Base-by-base conservation (phyloP, 306 rosid genomes). In the Vicia faba region DNA sequence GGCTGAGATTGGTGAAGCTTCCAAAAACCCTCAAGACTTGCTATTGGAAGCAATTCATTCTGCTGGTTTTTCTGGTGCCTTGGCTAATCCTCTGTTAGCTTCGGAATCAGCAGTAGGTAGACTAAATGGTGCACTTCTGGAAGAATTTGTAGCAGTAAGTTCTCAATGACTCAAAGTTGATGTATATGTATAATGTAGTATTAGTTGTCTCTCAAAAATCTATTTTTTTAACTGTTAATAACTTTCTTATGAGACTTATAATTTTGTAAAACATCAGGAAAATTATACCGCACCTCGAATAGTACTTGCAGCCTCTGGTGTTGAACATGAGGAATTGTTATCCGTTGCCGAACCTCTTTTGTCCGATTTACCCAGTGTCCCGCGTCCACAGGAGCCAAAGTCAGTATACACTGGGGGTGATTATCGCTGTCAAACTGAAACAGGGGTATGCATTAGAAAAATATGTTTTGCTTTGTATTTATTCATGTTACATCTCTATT, bases 131-230 rank as follows among this genome's bases (percentile, higher is more conserved):
- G 25, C 83, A 50, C 11, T 78, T 84, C 80, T 93, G 74, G 96
- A 93, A 80, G 91, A 88, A 70, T 90, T 93, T 79, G 77, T 93
- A 73, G 83, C 89, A 33, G 97, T 93, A 93, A 93, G 99, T 83
- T 59, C 38, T 61, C 31, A 59, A 51, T 0, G 29, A 19, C 14
- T 19, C n/a, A 51, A 70, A 66, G 3, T 33, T 68, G 31, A 59
- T 55, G 5, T 41, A 64, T 56, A 13, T 66, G 54, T 19, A 26
- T 49, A 41, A 55, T 65, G n/a, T 51, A 2, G 58, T 46, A 74
- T 64, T 46, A 15, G 45, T 40, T 58, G n/a, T 62, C 44, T 19
- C 14, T 7, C 63, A 16, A 35, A 19, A 64, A 38, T 68, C 50
- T 41, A 4, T 73, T 1, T 55, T 55, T 48, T 26, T 64, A 51